Conservation (phyloP, 169 alveolate genomes). For the Pseudocohnilembus persalinus region DNA sequence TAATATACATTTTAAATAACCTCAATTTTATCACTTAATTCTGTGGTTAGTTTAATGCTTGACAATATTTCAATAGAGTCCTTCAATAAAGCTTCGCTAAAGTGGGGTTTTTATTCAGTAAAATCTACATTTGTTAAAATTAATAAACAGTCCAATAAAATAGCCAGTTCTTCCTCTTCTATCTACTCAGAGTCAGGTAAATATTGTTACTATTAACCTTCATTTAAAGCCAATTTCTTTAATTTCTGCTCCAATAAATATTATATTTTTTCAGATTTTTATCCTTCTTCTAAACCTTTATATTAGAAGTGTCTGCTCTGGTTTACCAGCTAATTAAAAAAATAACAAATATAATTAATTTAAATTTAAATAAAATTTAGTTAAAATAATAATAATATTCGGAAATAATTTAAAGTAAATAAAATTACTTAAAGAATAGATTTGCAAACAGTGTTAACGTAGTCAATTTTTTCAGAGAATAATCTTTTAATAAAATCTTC, state of each 20-base stretch:
- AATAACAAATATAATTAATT: no score
- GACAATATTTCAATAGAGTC: not conserved
- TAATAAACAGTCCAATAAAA: not conserved
- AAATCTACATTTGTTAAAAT: not conserved
- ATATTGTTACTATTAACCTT: not conserved
- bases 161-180: not conserved
- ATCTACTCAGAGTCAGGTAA: not conserved
- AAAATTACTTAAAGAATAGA: not conserved
- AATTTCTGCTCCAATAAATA: not conserved
- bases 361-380: no score
- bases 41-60: not conserved
- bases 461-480: constrained; percentile 1
- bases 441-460: not conserved
- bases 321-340: no score
- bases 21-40: not conserved
- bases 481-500: constrained; percentile 4
- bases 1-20: no score
- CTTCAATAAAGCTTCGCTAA: not conserved
- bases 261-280: not conserved
- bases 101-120: not conserved
- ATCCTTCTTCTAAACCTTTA: not conserved
- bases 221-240: not conserved
- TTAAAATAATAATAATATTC: no score
- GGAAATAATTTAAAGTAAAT: no score
- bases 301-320: not conserved